Conservation (phyloP, 78 protist species). For the Tieghemostelium lacteum region DNA sequence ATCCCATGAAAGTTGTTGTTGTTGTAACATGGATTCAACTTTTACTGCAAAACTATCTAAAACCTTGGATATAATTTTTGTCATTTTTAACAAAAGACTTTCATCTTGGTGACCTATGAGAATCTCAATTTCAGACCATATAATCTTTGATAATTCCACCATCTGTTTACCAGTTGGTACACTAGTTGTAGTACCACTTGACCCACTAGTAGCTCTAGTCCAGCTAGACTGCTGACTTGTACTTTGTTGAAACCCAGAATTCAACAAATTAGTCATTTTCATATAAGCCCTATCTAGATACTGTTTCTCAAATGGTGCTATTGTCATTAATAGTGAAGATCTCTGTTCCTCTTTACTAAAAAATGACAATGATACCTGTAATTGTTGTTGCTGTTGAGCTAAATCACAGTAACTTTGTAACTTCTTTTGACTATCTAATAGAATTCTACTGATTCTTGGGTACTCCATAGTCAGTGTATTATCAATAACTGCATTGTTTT, state of each 20-base stretch:
- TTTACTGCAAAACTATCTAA: constrained; percentile 29
- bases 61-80: neutral
- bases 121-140: constrained; percentile 57
- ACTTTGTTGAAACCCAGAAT: neutral
- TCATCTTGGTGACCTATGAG: neutral
- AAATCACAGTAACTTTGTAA: constrained; percentile 64
- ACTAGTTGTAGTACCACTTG: neutral
- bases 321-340: constrained; percentile 20
- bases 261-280: constrained; percentile 7
- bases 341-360: constrained; percentile 32
- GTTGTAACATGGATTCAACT: constrained; percentile 23
- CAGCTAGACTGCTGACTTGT: neutral
- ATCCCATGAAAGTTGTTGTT: neutral
- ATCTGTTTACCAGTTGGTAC: constrained; percentile 39
- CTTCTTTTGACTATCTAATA: constrained; percentile 58
- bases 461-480: constrained; percentile 54
- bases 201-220: neutral
- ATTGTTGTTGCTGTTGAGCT: constrained; percentile 58
- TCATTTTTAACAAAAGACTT: neutral
- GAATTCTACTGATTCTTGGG: constrained; percentile 60
- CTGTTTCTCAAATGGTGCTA: constrained; percentile 46
- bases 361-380: neutral
- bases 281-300: constrained; percentile 25
- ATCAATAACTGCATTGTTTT: constrained; percentile 26
- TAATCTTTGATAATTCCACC: constrained; percentile 41